Base-by-base conservation (phyloP, 495 filamentous ascomycete genomes). In the Pyrenopolyporus hunteri region DNA sequence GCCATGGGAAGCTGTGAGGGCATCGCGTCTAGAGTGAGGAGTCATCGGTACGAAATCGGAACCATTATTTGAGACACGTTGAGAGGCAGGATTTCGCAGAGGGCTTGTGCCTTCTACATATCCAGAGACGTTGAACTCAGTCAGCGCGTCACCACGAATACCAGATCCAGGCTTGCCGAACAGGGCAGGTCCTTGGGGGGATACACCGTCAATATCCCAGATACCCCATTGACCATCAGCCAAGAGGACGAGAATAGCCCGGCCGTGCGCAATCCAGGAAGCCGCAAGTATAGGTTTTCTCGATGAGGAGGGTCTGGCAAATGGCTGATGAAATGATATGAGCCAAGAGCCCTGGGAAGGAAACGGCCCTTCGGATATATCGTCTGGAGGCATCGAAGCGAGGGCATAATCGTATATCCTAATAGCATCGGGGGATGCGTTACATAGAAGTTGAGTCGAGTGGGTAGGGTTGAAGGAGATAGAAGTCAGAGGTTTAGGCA, bases 171-270 rank as follows among this genome's bases (percentile, higher is more conserved):
- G 78, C 63, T 84, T 85, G 40, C 83, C 83, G 46, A 87, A 82
- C 26, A 89, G 73, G 2, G 61, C 78, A 70, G 68, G 74, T 2
- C 72, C 80, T 39, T 76, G 56, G 68, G 76, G 69, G 78, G 87
- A 57, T 32, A 84, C 80, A 1, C 87, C 86, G 66, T 91, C 86
- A 25, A 93, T 78, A 74, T 95, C 91, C 92, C 93, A 97, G 22
- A 98, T 85, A 3, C 91, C 93, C 93, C 93, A 98, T 76, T 95
- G 88, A 0, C 92, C 93, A 71, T 96, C 91, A 4, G 82, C 83
- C 9, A 93, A 80, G 6, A 98, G 79, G 3, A 85, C 83, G 59
- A 97, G 76, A 31, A 97, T 80, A 9, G 88, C 88, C 35, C 82
- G 85, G 31, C 92, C 93, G 36, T 86, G 84, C n/a, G 87, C 78